Evolutionary conservation across 345 rosid species (phyloP).

Genomic region (Bretschneidera sinensis): DNA sequence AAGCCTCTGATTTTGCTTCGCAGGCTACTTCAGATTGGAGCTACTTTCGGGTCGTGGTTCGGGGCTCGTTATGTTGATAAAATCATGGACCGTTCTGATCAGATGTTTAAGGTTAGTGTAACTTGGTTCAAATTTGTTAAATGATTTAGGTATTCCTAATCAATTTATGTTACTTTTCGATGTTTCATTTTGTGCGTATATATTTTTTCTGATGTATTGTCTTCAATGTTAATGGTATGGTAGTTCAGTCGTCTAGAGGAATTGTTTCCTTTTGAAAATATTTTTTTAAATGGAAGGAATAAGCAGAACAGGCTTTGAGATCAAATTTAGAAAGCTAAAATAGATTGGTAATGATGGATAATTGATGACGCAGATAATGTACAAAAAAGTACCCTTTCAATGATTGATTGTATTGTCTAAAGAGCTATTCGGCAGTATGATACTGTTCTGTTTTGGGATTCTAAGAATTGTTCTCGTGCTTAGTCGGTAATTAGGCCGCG

Average conservation of each 20-base stretch:
- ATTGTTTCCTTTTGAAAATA: too few relatives aligned
- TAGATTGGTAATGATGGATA: background rate
- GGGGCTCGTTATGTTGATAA: constrained; percentile 59
- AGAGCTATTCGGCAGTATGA: background rate
- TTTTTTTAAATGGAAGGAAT: too few relatives aligned
- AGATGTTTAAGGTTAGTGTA: constrained; percentile 62
- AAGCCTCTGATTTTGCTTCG: constrained; percentile 69
- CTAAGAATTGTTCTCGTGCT: background rate
- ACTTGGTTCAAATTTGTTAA: background rate
- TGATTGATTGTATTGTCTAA: background rate
- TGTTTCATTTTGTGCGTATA: background rate
- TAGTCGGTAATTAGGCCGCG: too few relatives aligned
- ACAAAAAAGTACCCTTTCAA: background rate
- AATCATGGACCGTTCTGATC: constrained; percentile 54
- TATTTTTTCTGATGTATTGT: background rate
- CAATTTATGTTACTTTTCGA: background rate
- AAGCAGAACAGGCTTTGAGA: background rate
- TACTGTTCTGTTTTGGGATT: background rate
- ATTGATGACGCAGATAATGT: background rate
- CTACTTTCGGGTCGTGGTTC: constrained; percentile 76
- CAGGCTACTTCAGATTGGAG: constrained; percentile 61
- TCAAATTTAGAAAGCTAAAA: background rate
- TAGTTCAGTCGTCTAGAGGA: too few relatives aligned
- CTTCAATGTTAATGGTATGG: background rate
- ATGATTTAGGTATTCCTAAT: background rate